Evolutionary conservation across 2,329 filamentous ascomycete species (phyloP), one percentile per base, ranked within the genome.

Genomic region (Sporothrix globosa): DNA sequence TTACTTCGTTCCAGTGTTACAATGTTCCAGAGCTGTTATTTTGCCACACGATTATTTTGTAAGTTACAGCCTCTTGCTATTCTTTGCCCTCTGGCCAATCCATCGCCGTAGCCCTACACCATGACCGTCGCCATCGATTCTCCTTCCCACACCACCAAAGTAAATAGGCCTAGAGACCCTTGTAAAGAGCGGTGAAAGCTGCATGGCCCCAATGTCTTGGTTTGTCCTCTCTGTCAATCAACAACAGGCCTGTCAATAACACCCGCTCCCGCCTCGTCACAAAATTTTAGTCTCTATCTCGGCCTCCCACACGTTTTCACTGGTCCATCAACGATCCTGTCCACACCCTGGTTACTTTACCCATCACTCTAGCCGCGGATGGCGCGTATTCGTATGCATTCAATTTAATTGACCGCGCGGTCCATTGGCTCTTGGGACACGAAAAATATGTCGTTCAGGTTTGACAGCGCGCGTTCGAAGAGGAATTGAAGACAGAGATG

Each of bases 151-250:
- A 34, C 53, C 53, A 56, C 53, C 27, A 27, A 34, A 46, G 4
- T 9, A 56, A 13, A 30, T 30, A 39, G n/a, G n/a, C 39, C 30
- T 44, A 4, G n/a, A 34, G 2, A 44, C 34, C 27, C 34, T 13
- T 30, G 21, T 21, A 67, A 67, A 39, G 48, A 67, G 63, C 63
- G 63, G 63, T 67, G 63, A 53, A 67, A 46, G 53, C 41, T 65
- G 14, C 44, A 17, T 48, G 41, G 6, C 5, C 21, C 39, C 24
- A 41, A n/a, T 61, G 63, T 66, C 46, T 39, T 9, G 24, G 24
- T 27, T 53, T 53, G 10, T 53, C 50, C 21, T 13, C 19, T 30
- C 52, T 19, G 21, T n/a, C 46, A 9, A 21, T 21, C 5, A 17
- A 46, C 39, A 19, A 46, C 39, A 17, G 39, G 58, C 58, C 58